These are phyloP conservation scores for Metschnikowia kunwiensis DNA, from an alignment of 805 yeast genomes.

Conservation along the genomic window DNA sequence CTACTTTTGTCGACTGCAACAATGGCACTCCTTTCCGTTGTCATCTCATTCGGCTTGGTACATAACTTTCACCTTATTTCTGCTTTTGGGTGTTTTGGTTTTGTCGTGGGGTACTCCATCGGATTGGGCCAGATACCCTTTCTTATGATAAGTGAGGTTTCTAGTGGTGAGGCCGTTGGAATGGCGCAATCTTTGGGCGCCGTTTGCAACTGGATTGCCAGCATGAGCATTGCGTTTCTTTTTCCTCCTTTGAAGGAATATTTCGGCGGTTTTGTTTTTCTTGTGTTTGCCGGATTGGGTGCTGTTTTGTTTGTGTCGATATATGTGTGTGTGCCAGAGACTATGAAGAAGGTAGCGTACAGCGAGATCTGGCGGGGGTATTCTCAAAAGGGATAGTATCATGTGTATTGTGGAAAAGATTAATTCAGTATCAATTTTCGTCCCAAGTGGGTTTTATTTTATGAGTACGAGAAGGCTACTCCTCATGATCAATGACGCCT, in stretches of 20 bases:
- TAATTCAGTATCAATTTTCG: no score
- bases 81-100: conserved; percentile 30
- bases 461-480: no score
- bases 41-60: conserved; percentile 27
- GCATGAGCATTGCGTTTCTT: conserved; percentile 29
- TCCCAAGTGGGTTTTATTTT: no score
- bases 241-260: conserved; percentile 29
- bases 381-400: no score
- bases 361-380: conserved; percentile 35
- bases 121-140: conserved; percentile 40
- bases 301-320: conserved; percentile 20
- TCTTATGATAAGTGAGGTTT: conserved; percentile 36
- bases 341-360: conserved; percentile 25
- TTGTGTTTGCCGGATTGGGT: conserved; percentile 25
- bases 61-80: conserved; percentile 17
- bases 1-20: conserved; percentile 24
- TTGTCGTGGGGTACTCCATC: conserved; percentile 31
- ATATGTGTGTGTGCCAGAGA: conserved; percentile 31
- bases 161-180: conserved; percentile 31
- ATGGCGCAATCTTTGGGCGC: conserved; percentile 38
- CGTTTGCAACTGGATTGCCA: conserved; percentile 34
- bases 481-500: no score
- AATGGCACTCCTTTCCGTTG: conserved; percentile 25
- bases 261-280: conserved; percentile 31
- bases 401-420: no score